Percentiles rank a stretch among this genome's conserved stretches.
phyloP scores from a whole-genome alignment of 2,329 filamentous ascomycete species.

The Madurella mycetomatis region DNA sequence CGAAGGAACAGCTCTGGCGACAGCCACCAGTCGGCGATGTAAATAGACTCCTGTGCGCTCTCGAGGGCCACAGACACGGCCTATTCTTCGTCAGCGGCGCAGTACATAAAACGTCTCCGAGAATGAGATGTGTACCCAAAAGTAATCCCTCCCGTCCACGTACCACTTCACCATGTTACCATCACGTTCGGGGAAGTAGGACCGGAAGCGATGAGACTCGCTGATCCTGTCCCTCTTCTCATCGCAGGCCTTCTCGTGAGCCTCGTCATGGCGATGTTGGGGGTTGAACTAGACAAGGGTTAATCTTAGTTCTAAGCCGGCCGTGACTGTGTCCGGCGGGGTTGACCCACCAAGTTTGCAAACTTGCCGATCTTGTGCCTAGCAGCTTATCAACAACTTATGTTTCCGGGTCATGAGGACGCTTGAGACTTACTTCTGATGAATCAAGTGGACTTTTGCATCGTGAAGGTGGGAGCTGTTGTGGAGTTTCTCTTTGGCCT shows the following conservation, averaged over 20 bases:
- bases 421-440: conserved; percentile 50
- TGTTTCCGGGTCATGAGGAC: background rate
- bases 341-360: conserved; percentile 50
- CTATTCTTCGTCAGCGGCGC: conserved; percentile 6
- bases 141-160: conserved; percentile 91
- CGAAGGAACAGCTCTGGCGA: conserved; percentile 84
- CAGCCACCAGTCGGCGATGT: conserved; percentile 96
- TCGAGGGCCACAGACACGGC: conserved; percentile 88
- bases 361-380: conserved; percentile 60
- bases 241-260: conserved; percentile 81
- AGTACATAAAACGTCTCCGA: too few relatives aligned
- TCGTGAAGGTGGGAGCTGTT: conserved; percentile 49
- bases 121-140: conserved; percentile 50
- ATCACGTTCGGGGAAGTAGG: conserved; percentile 81
- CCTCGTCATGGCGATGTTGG: conserved; percentile 90
- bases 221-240: conserved; percentile 68
- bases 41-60: conserved; percentile 84
- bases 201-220: conserved; percentile 77
- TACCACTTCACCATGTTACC: conserved; percentile 95
- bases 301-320: too few relatives aligned
- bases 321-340: too few relatives aligned
- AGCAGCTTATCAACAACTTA: background rate
- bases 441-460: conserved; percentile 51
- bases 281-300: conserved; percentile 59
- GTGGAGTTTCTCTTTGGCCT: conserved; percentile 50